Percentiles rank a stretch among this genome's conserved stretches.
These are phyloP conservation scores for Alternaria dauci DNA, from an alignment of 2,329 filamentous ascomycete genomes.

Conservation along the genomic window DNA sequence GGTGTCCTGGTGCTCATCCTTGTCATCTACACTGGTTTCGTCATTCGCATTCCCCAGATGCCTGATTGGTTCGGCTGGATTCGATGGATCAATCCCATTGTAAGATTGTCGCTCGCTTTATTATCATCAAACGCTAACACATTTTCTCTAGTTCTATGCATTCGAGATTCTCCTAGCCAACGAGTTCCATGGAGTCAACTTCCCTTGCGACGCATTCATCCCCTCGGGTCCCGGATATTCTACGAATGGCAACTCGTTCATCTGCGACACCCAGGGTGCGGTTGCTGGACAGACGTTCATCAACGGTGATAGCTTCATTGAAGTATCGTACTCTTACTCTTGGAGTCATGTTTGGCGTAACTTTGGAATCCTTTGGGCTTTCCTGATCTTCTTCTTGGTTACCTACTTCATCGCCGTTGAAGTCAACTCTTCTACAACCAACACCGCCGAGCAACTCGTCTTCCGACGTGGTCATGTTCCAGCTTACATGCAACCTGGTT, in stretches of 20 bases:
- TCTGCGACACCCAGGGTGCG: slow-evolving; percentile 52
- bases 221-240: slow-evolving; percentile 50
- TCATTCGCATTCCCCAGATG: slow-evolving; percentile 70
- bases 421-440: slow-evolving; percentile 68
- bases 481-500: slow-evolving; percentile 47
- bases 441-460: slow-evolving; percentile 73
- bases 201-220: slow-evolving; percentile 49
- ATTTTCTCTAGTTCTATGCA: slow-evolving; percentile 64
- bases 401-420: slow-evolving; percentile 72
- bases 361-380: slow-evolving; percentile 68
- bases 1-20: slow-evolving; percentile 68
- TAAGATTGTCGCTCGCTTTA: background rate
- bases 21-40: slow-evolving; percentile 73
- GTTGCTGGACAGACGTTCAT: slow-evolving; percentile 51
- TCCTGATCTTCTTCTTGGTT: slow-evolving; percentile 69
- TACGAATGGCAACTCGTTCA: slow-evolving; percentile 37
- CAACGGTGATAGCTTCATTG: slow-evolving; percentile 51
- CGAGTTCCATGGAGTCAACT: slow-evolving; percentile 60
- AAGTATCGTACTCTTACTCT: slow-evolving; percentile 44
- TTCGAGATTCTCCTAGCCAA: slow-evolving; percentile 84
- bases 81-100: slow-evolving; percentile 73
- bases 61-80: slow-evolving; percentile 52
- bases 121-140: background rate
- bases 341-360: slow-evolving; percentile 65
- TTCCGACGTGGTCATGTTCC: slow-evolving; percentile 62